Evolutionary conservation across 2,329 filamentous ascomycete genomes (phyloP).

Genomic region (Nothophaeocryptopus gaeumannii): DNA sequence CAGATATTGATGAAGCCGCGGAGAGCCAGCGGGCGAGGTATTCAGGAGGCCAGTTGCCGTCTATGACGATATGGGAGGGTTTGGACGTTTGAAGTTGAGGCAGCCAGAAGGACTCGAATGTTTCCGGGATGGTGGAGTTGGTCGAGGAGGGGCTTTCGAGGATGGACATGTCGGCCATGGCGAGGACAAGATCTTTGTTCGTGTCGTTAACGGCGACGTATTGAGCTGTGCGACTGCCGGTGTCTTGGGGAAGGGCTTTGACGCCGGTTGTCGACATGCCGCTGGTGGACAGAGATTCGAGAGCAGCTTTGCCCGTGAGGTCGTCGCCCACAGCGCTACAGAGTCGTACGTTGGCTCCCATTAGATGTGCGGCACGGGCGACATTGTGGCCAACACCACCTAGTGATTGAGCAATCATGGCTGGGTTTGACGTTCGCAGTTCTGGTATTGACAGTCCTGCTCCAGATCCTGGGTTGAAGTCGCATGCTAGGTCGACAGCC

Average conservation of each 20-base stretch:
- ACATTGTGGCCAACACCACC: constrained; percentile 94
- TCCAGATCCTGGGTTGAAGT: constrained; percentile 26
- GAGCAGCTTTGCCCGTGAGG: constrained; percentile 68
- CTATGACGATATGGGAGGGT: constrained; percentile 77
- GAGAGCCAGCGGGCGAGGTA: constrained; percentile 67
- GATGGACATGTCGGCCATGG: constrained; percentile 94
- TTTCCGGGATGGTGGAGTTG: constrained; percentile 33
- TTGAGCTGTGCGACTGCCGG: constrained; percentile 71
- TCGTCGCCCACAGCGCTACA: constrained; percentile 83
- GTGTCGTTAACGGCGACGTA: constrained; percentile 87
- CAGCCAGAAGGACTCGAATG: constrained; percentile 57
- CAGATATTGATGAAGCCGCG: constrained; percentile 55
- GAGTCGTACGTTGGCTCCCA: constrained; percentile 65
- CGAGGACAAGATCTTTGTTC: constrained; percentile 79
- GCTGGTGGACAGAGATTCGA: constrained; percentile 61
- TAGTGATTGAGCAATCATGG: constrained; percentile 74
- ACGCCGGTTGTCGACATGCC: constrained; percentile 66
- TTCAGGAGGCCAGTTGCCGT: constrained; percentile 76
- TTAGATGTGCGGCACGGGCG: constrained; percentile 73
- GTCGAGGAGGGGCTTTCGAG: constrained; percentile 48
- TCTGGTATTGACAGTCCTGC: constrained; percentile 46
- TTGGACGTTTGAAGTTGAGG: constrained; percentile 55
- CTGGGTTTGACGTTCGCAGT: constrained; percentile 80
- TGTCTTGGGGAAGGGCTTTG: constrained; percentile 40
- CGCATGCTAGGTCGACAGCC: constrained; percentile 47